phyloP scores from a whole-genome alignment of 768 basidiomycete species.

The Brasilioporus rufonigricans region DNA sequence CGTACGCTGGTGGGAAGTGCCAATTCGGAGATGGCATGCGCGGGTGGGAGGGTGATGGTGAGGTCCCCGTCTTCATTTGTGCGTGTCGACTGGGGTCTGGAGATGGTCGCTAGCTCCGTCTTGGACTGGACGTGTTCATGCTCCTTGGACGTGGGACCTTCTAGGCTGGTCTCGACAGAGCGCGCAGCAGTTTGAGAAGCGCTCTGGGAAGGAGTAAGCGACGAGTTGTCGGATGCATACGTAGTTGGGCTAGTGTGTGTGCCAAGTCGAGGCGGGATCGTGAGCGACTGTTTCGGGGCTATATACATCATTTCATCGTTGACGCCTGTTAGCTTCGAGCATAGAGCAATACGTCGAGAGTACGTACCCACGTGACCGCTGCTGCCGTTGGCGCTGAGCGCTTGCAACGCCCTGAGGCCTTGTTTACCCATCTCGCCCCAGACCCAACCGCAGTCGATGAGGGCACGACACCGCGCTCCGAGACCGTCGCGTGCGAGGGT shows the following conservation, averaged over 20 bases:
- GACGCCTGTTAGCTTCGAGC: background rate
- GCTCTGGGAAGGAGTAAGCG: slow-evolving; percentile 73
- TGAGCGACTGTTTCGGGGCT: slow-evolving; percentile 1
- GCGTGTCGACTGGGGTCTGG: background rate
- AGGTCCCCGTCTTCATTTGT: slow-evolving; percentile 4
- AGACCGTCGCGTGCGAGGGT: slow-evolving; percentile 63
- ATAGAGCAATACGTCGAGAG: background rate
- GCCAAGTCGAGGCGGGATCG: slow-evolving; percentile 4
- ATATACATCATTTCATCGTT: background rate
- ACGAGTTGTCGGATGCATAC: slow-evolving; percentile 54
- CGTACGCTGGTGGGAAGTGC: slow-evolving; percentile 23
- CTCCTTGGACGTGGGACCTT: slow-evolving; percentile 9
- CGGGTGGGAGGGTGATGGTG: slow-evolving; percentile 23
- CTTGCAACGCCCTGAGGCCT: slow-evolving; percentile 39
- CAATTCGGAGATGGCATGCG: slow-evolving; percentile 29
- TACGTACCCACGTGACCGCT: slow-evolving; percentile 2
- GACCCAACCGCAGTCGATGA: slow-evolving; percentile 64
- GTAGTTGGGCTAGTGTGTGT: slow-evolving; percentile 15
- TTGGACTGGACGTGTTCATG: background rate
- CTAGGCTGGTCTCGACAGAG: slow-evolving; percentile 21
- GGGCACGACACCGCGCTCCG: slow-evolving; percentile 56
- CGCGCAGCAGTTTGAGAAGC: slow-evolving; percentile 51
- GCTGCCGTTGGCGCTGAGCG: background rate
- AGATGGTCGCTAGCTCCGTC: background rate
- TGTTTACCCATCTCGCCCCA: slow-evolving; percentile 71